Base-by-base conservation (phyloP, 2,329 filamentous ascomycete species). In the Apiospora pterosperma region DNA sequence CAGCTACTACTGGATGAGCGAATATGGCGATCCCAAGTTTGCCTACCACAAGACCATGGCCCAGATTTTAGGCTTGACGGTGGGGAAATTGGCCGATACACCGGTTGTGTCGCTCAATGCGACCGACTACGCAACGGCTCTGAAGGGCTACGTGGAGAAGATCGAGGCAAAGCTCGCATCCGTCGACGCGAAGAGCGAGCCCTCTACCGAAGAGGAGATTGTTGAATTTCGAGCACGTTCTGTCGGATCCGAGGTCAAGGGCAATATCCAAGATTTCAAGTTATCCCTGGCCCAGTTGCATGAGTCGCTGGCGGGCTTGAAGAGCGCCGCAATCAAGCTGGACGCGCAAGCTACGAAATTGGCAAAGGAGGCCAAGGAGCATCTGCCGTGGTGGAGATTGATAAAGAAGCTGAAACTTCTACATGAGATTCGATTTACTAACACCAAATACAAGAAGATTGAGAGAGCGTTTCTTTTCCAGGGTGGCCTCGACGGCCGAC, bases 1-100 rank as follows among this genome's bases (percentile, higher is more conserved):
- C 76, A 92, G 89, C 72, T 96, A 93, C 76, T 82, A 90, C 76
- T 97, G 94, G 93, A 96, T 97, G 92, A 84, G 89, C 63, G 86
- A 84, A 28, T 96, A 87, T 67, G 93, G 92, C 48, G 94, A 97
- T 71, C 83, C 83, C 2, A 85, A 82, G 25, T 89, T 88, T 64
- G 79, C 84, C 58, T 92, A 92, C 72, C 91, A 92, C 76, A 76
- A 82, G 66, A 81, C 89, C 59, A 86, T 89, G 80, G 84, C 90
- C 2, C 89, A 91, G 73, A 75, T 94, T 14, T 82, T 90, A 55
- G 86, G 85, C 21, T 74, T 92, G 48, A 78, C 89, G 25, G 80
- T 88, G 1, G 87, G 87, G 4, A 85, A 86, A 67, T 79, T 93
- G 14, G 79, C 83, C 10, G 88, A 91, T 66, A 84, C 80, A 1